Percentiles rank a stretch among this genome's conserved stretches.
These are phyloP conservation scores for Penicilliopsis zonata DNA, from an alignment of 495 filamentous ascomycete genomes.

Conservation along the genomic window DNA sequence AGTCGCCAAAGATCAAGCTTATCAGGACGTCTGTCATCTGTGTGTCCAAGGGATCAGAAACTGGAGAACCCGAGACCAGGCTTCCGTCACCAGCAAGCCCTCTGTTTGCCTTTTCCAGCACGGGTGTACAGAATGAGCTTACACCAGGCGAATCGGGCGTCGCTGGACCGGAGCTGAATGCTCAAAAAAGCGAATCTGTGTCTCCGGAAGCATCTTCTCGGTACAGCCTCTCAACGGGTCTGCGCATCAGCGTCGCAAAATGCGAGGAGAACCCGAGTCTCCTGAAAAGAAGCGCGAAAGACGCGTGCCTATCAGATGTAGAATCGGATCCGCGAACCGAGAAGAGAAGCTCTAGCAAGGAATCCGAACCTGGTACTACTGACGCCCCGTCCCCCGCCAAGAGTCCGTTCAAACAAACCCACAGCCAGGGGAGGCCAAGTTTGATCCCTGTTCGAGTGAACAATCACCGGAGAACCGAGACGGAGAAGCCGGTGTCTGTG, in stretches of 20 bases:
- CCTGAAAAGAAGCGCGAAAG: constrained; percentile 15
- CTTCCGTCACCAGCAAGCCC: constrained; percentile 9
- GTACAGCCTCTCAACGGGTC: neutral
- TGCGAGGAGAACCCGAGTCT: constrained; percentile 3
- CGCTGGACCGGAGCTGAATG: too few species aligned
- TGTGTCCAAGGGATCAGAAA: constrained; percentile 1
- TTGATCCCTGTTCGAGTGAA: neutral
- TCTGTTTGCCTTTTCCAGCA: constrained; percentile 7
- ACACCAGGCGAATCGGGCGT: neutral
- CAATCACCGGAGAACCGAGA: neutral
- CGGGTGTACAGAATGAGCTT: neutral
- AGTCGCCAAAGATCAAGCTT: constrained; percentile 1
- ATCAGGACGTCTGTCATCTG: constrained; percentile 3
- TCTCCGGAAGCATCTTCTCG: neutral
- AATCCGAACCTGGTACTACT: too few species aligned
- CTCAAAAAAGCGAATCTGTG: neutral
- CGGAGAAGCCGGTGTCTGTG: too few species aligned
- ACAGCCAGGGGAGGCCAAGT: neutral
- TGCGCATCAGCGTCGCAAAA: constrained; percentile 3
- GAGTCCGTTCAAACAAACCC: too few species aligned
- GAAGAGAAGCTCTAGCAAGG: too few species aligned
- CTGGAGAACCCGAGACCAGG: neutral
- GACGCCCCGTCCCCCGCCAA: too few species aligned
- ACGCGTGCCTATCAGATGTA: constrained; percentile 15
- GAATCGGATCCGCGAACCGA: constrained; percentile 8